Conservation (phyloP, 192 early-diverging fungal species). For the Backusella parvicylindrica region DNA sequence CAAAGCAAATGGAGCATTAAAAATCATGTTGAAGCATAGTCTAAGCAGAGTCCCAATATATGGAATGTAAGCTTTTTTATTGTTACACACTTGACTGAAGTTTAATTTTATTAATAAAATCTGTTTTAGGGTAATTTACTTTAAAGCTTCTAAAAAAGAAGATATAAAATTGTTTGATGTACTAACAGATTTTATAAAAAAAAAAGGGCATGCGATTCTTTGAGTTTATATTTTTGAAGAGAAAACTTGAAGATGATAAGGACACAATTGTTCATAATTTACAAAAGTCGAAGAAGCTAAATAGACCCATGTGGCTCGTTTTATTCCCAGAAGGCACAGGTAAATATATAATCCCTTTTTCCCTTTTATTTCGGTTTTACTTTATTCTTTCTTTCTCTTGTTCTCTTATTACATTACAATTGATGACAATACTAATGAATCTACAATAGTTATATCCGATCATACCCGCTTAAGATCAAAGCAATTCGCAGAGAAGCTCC, state of each 20-base stretch:
- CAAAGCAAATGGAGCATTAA: constrained; percentile 75
- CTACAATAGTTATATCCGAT: constrained; percentile 60
- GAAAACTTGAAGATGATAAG: constrained; percentile 69
- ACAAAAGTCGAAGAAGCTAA: constrained; percentile 44
- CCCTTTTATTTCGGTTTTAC: neutral
- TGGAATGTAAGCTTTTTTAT: constrained; percentile 57
- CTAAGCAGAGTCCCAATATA: constrained; percentile 84
- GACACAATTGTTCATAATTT: constrained; percentile 57
- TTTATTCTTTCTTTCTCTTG: neutral
- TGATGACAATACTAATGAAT: neutral
- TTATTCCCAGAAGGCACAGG: constrained; percentile 96
- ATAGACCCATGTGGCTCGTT: constrained; percentile 83
- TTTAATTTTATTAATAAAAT: neutral
- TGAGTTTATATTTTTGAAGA: constrained; percentile 93
- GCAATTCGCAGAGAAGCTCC: constrained; percentile 64
- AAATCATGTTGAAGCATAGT: constrained; percentile 87
- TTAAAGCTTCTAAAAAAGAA: neutral
- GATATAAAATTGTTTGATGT: neutral
- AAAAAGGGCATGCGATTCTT: constrained; percentile 81
- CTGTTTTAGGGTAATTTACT: constrained; percentile 6
- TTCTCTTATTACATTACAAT: neutral
- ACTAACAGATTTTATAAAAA: neutral
- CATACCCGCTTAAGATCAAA: constrained; percentile 66
- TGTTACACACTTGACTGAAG: neutral
- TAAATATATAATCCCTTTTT: neutral